Evolutionary conservation across 192 early-diverging fungal species (phyloP).

Genomic region (Coemansia sp.): DNA sequence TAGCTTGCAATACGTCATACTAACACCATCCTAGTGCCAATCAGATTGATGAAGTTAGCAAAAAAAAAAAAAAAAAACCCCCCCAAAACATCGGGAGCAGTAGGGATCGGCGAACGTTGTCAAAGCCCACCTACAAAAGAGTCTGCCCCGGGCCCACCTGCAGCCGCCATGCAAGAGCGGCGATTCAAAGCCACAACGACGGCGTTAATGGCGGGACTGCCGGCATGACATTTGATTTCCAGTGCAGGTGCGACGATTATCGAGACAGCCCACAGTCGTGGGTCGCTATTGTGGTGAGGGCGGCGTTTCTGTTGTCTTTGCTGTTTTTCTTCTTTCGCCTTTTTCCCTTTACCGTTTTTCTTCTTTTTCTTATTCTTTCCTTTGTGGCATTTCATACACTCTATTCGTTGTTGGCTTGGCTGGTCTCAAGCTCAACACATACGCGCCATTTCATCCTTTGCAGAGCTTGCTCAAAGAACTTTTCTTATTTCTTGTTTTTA

Average conservation of each 20-base stretch:
- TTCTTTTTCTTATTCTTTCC: constrained; percentile 4
- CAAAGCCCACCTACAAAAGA: background rate
- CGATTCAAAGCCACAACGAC: background rate
- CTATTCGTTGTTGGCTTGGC: background rate
- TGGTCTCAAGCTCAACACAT: background rate
- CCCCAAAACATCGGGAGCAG: background rate
- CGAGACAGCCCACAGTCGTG: background rate
- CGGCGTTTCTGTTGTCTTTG: background rate
- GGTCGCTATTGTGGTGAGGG: background rate
- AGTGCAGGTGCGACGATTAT: background rate
- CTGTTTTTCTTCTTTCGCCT: background rate
- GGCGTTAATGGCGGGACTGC: background rate
- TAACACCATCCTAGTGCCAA: background rate
- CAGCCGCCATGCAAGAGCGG: background rate
- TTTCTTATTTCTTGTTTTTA: background rate
- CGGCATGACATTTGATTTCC: background rate
- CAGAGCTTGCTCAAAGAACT: background rate
- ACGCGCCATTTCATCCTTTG: background rate
- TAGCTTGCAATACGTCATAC: too few relatives aligned
- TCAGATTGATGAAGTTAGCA: background rate
- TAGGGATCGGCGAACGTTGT: background rate
- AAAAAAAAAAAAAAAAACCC: too few relatives aligned
- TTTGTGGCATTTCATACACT: background rate
- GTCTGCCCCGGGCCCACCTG: background rate
- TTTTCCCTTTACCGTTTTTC: background rate